Base-by-base conservation (phyloP, 2,329 filamentous ascomycete genomes). In the Apiospora phragmitis region DNA sequence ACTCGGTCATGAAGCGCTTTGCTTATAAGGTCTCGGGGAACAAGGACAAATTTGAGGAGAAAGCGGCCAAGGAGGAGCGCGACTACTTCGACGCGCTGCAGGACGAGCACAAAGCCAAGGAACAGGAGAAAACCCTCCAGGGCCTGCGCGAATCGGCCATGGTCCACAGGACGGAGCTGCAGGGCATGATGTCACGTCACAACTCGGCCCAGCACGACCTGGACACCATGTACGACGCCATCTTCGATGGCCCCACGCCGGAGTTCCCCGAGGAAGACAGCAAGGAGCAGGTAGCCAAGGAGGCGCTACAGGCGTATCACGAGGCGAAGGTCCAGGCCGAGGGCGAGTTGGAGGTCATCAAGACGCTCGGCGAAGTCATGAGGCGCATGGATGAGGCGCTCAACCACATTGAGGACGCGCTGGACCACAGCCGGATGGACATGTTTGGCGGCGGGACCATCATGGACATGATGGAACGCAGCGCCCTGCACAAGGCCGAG, bases 31-130 rank as follows among this genome's bases (percentile, higher is more conserved):
- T 87, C 12, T 80, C 83, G 5, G 85, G 87, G 38, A 84, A 84
- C 72, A 81, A 82, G 55, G 84, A 83, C n/a, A 83, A 84, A 68
- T 87, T 87, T 72, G 79, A 81, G 21, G 81, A 82, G n/a, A 83
- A 81, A 67, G 85, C 86, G 18, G 82, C 83, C 67, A 87, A 85
- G 72, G 87, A 89, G 76, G 87, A 89, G 76, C 78, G 80, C 59
- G 87, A 89, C 72, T 90, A 88, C 76, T 82, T 87, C 35, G 83
- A 87, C 65, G 87, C 84, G 0, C 81, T 88, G 65, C 84, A 88
- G 71, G 78, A 83, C 41, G 81, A 86, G 70, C 81, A 85, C 32
- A 80, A 84, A 32, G 83, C 84, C 55, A 82, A 83, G 65, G 81
- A 84, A 49, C 75, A 82, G 67, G 81, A 84, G 47, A 79, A 81